A percentile compares a stretch with the other conserved stretches of the same genome.
Evolutionary conservation across 768 basidiomycete species (phyloP).

Genomic region (Chalciporus pseudorubinellus): DNA sequence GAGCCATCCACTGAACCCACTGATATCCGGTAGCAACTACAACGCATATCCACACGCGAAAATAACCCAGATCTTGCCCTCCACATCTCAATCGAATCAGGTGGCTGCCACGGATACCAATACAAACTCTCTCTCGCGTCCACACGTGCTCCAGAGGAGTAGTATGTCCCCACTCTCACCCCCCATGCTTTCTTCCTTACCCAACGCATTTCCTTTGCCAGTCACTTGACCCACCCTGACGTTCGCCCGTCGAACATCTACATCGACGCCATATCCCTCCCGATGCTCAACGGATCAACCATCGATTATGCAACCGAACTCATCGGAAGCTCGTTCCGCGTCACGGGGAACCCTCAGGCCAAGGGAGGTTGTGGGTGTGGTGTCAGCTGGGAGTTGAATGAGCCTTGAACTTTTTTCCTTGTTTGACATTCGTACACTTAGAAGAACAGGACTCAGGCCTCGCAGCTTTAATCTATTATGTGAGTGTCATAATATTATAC

Average conservation of each 20-base stretch:
- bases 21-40: constrained; percentile 79
- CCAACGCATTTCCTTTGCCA: no score
- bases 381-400: constrained; percentile 89
- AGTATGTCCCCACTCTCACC: constrained; percentile 51
- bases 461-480: no score
- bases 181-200: background rate
- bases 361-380: constrained; percentile 95
- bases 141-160: constrained; percentile 68
- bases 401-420: background rate
- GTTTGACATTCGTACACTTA: no score
- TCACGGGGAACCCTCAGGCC: constrained; percentile 85
- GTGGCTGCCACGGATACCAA: constrained; percentile 97
- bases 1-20: background rate
- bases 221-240: constrained; percentile 70
- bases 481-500: no score
- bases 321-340: constrained; percentile 87
- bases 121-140: constrained; percentile 86
- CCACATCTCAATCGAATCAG: constrained; percentile 84
- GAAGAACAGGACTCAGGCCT: no score
- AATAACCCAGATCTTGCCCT: constrained; percentile 48
- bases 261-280: constrained; percentile 83
- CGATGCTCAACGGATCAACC: constrained; percentile 82
- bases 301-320: constrained; percentile 92
- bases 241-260: constrained; percentile 73
- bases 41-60: constrained; percentile 51